Percentiles rank a stretch among this genome's conserved stretches.
Conservation (phyloP, 495 filamentous ascomycete species). For the Tuber microsphaerosporum region DNA sequence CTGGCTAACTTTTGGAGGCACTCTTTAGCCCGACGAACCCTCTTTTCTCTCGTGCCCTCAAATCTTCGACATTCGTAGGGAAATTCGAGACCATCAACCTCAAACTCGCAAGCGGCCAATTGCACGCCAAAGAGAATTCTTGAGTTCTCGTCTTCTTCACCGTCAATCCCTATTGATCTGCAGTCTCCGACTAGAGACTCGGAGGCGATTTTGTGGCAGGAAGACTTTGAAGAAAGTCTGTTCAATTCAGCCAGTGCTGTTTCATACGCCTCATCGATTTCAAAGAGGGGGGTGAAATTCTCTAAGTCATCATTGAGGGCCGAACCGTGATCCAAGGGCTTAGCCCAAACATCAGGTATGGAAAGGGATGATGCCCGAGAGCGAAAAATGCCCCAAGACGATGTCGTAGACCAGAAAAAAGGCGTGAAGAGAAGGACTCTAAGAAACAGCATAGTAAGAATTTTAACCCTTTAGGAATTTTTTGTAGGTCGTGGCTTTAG, state of each 20-base stretch:
- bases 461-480: background rate
- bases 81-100: conserved; percentile 36
- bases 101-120: conserved; percentile 40
- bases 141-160: conserved; percentile 16
- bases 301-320: background rate
- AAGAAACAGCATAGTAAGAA: background rate
- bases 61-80: conserved; percentile 31
- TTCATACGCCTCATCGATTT: conserved; percentile 25
- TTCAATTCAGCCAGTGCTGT: conserved; percentile 26
- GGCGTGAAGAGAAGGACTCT: background rate
- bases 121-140: conserved; percentile 31
- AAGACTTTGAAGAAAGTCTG: conserved; percentile 32
- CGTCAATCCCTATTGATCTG: conserved; percentile 13
- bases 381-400: background rate
- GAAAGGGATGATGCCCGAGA: background rate
- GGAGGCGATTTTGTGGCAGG: conserved; percentile 35
- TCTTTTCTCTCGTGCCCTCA: conserved; percentile 11
- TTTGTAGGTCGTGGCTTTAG: background rate
- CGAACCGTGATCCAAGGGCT: background rate
- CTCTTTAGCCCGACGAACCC: conserved; percentile 10
- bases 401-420: background rate
- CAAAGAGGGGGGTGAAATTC: conserved; percentile 13
- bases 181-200: conserved; percentile 35
- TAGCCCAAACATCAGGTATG: background rate
- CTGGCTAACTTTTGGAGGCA: conserved; percentile 37